Evolutionary conservation across 768 basidiomycete genomes (phyloP).

Genomic region (Pleurotus tuber-regium): DNA sequence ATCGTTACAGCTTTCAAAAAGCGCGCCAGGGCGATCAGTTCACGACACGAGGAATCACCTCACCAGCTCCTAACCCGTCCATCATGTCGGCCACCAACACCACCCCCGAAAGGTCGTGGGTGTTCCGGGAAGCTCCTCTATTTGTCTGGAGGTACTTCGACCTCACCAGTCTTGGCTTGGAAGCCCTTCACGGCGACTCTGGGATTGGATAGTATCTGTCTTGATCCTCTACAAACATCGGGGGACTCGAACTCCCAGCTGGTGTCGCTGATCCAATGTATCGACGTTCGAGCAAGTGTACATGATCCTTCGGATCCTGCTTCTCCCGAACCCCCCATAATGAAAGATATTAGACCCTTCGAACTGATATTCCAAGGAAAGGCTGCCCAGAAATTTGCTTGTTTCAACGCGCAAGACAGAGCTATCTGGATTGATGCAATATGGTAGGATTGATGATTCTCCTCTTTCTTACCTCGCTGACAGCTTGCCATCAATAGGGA

Average conservation of each 20-base stretch:
- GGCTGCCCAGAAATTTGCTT: conserved; percentile 59
- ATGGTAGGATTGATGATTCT: conserved; percentile 44
- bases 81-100: conserved; percentile 4
- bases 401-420: conserved; percentile 55
- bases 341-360: conserved; percentile 52
- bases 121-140: not conserved
- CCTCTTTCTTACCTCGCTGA: not conserved
- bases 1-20: conserved; percentile 63
- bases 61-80: conserved; percentile 19
- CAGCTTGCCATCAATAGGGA: conserved; percentile 42
- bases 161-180: conserved; percentile 35
- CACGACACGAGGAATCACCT: conserved; percentile 18
- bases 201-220: conserved; percentile 33
- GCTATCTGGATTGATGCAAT: conserved; percentile 75
- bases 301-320: conserved; percentile 27
- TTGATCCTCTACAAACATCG: conserved; percentile 42
- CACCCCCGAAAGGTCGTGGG: not conserved
- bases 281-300: conserved; percentile 61
- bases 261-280: conserved; percentile 50
- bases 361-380: conserved; percentile 60
- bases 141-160: conserved; percentile 3
- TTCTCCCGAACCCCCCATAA: conserved; percentile 35
- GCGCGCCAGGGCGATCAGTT: conserved; percentile 23
- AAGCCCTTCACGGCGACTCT: conserved; percentile 39
- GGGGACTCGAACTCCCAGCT: conserved; percentile 35